Evolutionary conservation across 495 filamentous ascomycete species (phyloP).

Genomic region (Pyrenopolyporus hunteri): DNA sequence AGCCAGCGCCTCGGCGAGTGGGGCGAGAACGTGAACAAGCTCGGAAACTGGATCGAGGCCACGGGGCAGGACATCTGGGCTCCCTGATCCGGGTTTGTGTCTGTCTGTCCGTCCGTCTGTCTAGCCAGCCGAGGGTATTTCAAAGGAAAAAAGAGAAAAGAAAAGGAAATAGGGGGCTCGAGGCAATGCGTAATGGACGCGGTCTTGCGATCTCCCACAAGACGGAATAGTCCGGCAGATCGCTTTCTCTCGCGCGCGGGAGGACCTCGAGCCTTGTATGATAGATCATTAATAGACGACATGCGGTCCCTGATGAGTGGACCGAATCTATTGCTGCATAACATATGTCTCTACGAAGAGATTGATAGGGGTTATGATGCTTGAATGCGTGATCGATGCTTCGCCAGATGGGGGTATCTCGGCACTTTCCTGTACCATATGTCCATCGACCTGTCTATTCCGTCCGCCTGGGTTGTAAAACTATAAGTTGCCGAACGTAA

Average conservation of each 20-base stretch:
- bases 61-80: constrained; percentile 92
- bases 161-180: background rate
- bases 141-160: background rate
- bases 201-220: too few species aligned
- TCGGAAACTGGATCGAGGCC: constrained; percentile 93
- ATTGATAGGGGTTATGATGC: background rate
- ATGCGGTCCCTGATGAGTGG: constrained; percentile 10
- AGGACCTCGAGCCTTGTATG: constrained; percentile 23
- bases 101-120: background rate
- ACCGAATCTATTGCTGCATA: constrained; percentile 7
- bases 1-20: constrained; percentile 84
- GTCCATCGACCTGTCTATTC: background rate
- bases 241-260: constrained; percentile 2
- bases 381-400: background rate
- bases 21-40: constrained; percentile 91
- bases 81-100: constrained; percentile 56
- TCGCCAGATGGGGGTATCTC: too few species aligned
- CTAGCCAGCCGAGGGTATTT: background rate
- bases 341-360: background rate
- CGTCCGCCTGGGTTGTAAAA: too few species aligned
- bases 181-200: background rate
- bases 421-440: too few species aligned
- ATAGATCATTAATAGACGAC: constrained; percentile 33
- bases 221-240: too few species aligned
- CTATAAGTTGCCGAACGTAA: too few species aligned